Evolutionary conservation across 345 rosid genomes (phyloP).

Genomic region (Syzygium oleosum): DNA sequence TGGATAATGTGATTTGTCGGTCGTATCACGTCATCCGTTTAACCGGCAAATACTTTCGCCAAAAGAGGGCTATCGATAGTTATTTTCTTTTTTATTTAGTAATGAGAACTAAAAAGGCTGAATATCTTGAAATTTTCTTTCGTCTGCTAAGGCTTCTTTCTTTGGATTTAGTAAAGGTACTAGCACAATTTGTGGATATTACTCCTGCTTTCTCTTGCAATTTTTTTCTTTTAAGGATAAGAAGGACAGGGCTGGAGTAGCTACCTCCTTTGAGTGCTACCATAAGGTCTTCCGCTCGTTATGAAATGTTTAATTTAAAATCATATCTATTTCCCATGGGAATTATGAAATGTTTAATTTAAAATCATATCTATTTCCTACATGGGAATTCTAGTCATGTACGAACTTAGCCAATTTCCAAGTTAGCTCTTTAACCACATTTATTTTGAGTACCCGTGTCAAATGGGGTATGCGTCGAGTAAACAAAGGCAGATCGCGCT

Average conservation of each 20-base stretch:
- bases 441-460: neutral
- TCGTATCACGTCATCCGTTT: neutral
- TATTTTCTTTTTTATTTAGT: neutral
- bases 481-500: neutral
- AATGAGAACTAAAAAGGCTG: neutral
- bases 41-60: neutral
- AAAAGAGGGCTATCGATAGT: neutral
- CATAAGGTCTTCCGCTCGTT: neutral
- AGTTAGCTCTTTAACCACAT: no score
- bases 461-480: neutral
- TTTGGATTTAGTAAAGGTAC: neutral
- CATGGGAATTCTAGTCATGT: no score
- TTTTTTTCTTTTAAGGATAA: neutral
- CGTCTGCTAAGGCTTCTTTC: neutral
- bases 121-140: neutral
- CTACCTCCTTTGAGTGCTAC: neutral
- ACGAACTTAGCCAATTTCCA: no score
- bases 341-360: neutral
- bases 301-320: neutral
- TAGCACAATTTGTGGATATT: neutral
- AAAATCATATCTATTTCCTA: no score
- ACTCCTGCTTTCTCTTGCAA: neutral
- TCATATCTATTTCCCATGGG: rapidly evolving
- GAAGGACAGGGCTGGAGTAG: no score
- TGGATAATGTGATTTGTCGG: neutral